Conservation (phyloP, 345 rosid genomes). For the Psidium friedrichsthalianum region DNA sequence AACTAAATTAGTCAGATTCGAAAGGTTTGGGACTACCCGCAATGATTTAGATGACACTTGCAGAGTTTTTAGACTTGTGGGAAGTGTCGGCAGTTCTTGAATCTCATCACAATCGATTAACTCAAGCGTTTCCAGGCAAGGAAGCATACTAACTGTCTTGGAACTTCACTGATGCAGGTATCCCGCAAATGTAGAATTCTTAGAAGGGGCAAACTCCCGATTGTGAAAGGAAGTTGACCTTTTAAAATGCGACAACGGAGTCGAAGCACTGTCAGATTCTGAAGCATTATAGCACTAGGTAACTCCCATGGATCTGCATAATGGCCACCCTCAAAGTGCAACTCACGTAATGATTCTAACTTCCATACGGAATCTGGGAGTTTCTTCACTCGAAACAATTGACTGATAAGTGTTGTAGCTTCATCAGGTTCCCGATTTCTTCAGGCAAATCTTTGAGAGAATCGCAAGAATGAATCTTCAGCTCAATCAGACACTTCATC, state of each 20-base stretch:
- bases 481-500: neutral
- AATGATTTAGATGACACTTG: rapidly evolving
- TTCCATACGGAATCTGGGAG: neutral
- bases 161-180: neutral
- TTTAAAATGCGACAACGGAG: neutral
- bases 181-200: neutral
- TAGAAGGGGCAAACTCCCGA: neutral
- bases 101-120: rapidly evolving
- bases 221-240: neutral
- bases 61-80: neutral
- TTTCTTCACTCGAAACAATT: neutral
- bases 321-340: neutral
- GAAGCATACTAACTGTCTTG: neutral
- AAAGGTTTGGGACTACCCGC: neutral
- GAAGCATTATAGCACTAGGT: neutral
- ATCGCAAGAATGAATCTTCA: rapidly evolving
- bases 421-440: neutral
- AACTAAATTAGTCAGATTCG: neutral
- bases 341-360: neutral
- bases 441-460: neutral
- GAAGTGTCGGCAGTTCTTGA: neutral
- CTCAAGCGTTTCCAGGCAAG: neutral
- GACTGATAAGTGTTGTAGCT: neutral
- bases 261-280: neutral
- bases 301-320: neutral